Evolutionary conservation across 257 asterid genomes (phyloP).

Genomic region (Salvia splendens): DNA sequence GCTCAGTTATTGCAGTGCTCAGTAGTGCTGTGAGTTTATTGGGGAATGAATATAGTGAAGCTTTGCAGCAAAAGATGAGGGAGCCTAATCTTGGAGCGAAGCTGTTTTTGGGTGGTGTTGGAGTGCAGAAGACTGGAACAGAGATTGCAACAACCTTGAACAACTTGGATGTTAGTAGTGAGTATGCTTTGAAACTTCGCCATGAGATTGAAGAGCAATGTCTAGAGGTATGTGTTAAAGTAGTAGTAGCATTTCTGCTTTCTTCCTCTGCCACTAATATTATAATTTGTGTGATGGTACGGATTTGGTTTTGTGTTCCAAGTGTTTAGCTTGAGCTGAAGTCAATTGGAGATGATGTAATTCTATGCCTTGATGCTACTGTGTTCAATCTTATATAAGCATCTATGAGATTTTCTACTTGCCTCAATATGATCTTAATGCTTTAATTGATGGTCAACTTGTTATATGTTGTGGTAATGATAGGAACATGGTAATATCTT

Average conservation of each 20-base stretch:
- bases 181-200: constrained; percentile 76
- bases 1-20: constrained; percentile 83
- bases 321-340: background rate
- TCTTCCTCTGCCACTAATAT: constrained; percentile 14
- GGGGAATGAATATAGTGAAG: constrained; percentile 85
- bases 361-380: constrained; percentile 8
- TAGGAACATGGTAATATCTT: constrained; percentile 1
- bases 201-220: constrained; percentile 97
- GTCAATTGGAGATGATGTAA: constrained; percentile 1
- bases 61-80: constrained; percentile 85
- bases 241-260: background rate
- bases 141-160: constrained; percentile 89
- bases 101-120: constrained; percentile 87
- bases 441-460: background rate
- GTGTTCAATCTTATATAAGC: constrained; percentile 20
- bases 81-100: constrained; percentile 90
- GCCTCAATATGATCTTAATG: background rate
- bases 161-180: constrained; percentile 93
- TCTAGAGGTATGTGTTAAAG: constrained; percentile 50
- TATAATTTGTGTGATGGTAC: constrained; percentile 7
- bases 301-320: constrained; percentile 4
- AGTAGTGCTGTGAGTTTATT: constrained; percentile 83
- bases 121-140: constrained; percentile 82
- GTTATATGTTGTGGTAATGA: background rate
- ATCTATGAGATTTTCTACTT: constrained; percentile 11